Conservation (phyloP, 106 monocot species). For the Allium fistulosum region DNA sequence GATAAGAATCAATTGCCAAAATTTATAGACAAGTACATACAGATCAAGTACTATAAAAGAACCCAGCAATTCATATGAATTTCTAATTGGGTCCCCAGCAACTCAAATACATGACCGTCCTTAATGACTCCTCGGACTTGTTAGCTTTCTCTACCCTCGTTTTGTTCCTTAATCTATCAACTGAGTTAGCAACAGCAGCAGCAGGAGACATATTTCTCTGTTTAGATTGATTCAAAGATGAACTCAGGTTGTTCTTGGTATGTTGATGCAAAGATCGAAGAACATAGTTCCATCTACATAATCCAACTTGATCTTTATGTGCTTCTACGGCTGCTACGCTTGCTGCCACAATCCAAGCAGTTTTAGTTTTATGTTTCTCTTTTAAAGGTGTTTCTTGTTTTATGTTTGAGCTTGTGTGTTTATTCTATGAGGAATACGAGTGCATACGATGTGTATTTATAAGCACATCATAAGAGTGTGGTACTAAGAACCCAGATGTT, state of each 20-base stretch:
- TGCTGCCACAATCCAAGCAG: conserved; percentile 23
- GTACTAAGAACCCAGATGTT: too few species aligned
- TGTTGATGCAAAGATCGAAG: conserved; percentile 6
- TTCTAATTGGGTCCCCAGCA: conserved; percentile 18
- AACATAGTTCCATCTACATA: conserved; percentile 43
- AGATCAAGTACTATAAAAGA: too few species aligned
- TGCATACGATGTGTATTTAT: too few species aligned
- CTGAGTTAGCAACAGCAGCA: background rate
- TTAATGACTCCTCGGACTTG: conserved; percentile 2
- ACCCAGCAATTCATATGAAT: too few species aligned
- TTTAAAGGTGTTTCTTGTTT: too few species aligned
- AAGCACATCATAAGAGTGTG: too few species aligned
- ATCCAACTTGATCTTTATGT: conserved; percentile 39
- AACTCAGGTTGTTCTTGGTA: background rate
- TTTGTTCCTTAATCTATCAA: conserved; percentile 3
- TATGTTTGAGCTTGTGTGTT: too few species aligned
- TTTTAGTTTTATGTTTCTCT: too few species aligned
- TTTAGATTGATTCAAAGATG: background rate
- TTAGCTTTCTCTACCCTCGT: background rate
- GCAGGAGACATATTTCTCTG: background rate
- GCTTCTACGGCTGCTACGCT: conserved; percentile 27
- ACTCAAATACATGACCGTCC: conserved; percentile 9
- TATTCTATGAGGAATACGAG: too few species aligned
- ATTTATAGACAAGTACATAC: too few species aligned
- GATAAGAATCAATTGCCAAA: too few species aligned